Evolutionary conservation across 2,329 filamentous ascomycete species (phyloP).

Genomic region (Metarhizium sp.): DNA sequence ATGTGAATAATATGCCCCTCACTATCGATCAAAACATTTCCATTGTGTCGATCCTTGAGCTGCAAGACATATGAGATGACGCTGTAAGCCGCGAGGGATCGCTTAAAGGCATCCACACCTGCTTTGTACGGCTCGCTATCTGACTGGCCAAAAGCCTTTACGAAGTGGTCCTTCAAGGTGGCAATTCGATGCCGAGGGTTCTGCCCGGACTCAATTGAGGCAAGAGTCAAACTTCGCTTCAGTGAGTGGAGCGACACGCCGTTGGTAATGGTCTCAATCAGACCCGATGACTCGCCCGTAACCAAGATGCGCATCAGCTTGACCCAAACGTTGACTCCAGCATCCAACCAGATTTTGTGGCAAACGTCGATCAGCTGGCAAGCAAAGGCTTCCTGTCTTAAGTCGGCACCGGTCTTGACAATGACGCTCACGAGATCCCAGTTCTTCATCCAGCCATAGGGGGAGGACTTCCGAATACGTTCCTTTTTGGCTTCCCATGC

Average conservation of each 20-base stretch:
- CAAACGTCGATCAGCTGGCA: conserved; percentile 78
- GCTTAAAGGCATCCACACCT: conserved; percentile 69
- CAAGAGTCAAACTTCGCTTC: conserved; percentile 71
- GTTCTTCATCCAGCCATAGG: conserved; percentile 83
- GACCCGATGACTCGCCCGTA: conserved; percentile 72
- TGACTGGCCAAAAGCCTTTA: conserved; percentile 65
- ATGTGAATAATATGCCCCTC: conserved; percentile 83
- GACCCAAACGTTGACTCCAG: conserved; percentile 71
- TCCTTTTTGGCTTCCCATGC: conserved; percentile 80
- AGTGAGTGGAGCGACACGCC: conserved; percentile 80
- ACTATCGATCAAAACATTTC: conserved; percentile 77
- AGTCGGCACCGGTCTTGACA: conserved; percentile 75
- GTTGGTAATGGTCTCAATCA: conserved; percentile 83
- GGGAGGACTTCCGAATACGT: conserved; percentile 72
- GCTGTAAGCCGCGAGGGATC: conserved; percentile 77
- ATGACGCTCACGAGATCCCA: conserved; percentile 85
- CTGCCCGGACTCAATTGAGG: conserved; percentile 60
- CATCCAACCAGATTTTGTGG: conserved; percentile 72
- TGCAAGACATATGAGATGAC: conserved; percentile 78
- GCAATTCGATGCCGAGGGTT: conserved; percentile 70
- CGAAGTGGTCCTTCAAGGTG: conserved; percentile 71
- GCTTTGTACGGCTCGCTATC: conserved; percentile 61
- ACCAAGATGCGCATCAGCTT: conserved; percentile 82
- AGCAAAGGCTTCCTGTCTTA: conserved; percentile 78
- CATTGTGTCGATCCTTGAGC: conserved; percentile 79